Conservation (phyloP, 164 flowering plant species). For the Piper betle region DNA sequence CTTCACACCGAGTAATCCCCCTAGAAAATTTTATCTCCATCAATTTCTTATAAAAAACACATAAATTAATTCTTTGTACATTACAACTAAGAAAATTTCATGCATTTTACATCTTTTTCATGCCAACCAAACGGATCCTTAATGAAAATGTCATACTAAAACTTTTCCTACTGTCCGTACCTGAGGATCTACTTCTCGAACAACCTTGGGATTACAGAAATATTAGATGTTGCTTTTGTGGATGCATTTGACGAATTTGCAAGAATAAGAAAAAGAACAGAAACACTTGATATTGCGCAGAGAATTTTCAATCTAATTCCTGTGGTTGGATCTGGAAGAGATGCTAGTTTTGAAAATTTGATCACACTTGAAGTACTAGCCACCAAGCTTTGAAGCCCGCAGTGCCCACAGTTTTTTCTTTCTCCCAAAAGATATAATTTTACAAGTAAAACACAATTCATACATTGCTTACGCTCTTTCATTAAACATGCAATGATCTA, state of each 20-base stretch:
- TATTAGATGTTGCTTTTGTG: constrained; percentile 26
- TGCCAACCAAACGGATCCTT: no score
- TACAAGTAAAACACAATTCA: not conserved
- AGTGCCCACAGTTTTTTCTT: not conserved
- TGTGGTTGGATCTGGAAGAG: constrained; percentile 62
- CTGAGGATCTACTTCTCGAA: constrained; percentile 61
- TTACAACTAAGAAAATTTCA: no score
- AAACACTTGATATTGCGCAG: constrained; percentile 10
- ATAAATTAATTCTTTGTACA: no score
- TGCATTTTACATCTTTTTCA: no score
- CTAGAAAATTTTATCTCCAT: no score
- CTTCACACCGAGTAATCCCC: no score
- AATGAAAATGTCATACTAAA: not conserved
- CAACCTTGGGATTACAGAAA: constrained; percentile 23
- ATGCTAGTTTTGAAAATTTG: constrained; percentile 46
- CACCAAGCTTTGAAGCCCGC: constrained; percentile 12
- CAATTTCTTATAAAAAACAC: no score
- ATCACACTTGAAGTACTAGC: constrained; percentile 80
- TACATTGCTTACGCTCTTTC: no score
- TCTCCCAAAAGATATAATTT: not conserved
- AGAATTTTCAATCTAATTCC: constrained; percentile 68
- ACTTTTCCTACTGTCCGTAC: constrained; percentile 29
- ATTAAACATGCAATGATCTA: no score
- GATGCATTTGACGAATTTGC: constrained; percentile 43
- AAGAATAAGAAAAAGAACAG: constrained; percentile 19